Percentiles rank a stretch among this genome's conserved stretches.
Evolutionary conservation across 116 monocot genomes (phyloP).

Genomic region (Papilionanthe hybrid): DNA sequence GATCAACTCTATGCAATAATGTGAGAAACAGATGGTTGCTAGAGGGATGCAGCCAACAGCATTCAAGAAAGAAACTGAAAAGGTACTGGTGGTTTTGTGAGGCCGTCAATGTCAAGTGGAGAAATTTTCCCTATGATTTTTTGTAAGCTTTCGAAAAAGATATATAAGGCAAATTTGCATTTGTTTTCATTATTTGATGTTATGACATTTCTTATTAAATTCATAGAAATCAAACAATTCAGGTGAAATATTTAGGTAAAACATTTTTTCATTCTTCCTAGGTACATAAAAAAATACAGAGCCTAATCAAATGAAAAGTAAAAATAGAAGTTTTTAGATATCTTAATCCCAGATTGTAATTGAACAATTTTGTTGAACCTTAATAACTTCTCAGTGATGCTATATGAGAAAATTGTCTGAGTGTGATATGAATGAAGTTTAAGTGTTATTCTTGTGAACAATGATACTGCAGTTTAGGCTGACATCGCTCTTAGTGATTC

Average conservation of each 20-base stretch:
- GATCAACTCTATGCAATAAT: neutral
- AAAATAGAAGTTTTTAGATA: no score
- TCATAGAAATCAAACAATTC: neutral
- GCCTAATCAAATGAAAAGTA: no score
- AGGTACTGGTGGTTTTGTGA: neutral
- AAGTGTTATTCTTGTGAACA: neutral
- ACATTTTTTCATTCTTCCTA: neutral
- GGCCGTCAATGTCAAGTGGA: neutral
- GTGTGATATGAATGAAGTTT: neutral
- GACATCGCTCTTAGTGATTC: neutral
- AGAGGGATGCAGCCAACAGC: neutral
- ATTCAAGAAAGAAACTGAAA: neutral
- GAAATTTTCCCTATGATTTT: neutral
- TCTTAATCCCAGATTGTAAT: no score
- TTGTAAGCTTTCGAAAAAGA: neutral
- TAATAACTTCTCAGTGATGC: neutral
- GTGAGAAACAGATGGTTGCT: neutral
- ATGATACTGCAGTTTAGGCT: neutral
- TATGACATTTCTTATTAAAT: neutral
- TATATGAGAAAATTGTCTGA: neutral
- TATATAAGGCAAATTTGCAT: neutral
- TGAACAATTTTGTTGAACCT: neutral
- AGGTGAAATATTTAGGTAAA: neutral
- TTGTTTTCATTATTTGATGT: neutral
- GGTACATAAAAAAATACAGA: no score